phyloP scores from a whole-genome alignment of 2,329 filamentous ascomycete species.

The Gnomoniopsis sp. region DNA sequence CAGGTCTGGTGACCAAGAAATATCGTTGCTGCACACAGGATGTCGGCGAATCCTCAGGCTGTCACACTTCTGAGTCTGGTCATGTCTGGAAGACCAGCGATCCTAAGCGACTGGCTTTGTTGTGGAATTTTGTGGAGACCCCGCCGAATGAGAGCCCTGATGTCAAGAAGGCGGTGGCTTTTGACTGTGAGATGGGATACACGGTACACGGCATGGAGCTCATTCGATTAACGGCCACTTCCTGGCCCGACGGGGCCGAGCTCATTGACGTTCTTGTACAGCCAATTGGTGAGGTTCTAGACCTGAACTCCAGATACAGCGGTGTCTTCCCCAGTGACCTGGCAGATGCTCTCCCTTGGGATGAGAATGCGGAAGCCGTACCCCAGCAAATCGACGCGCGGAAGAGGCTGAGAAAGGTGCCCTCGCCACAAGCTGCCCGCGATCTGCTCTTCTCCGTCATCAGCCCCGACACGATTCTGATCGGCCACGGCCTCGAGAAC shows the following conservation, averaged over 20 bases:
- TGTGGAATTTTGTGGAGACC: slow-evolving; percentile 78
- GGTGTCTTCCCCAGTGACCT: slow-evolving; percentile 80
- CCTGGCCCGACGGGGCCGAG: slow-evolving; percentile 74
- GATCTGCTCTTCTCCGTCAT: slow-evolving; percentile 74
- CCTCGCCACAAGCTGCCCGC: slow-evolving; percentile 71
- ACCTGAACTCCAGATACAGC: slow-evolving; percentile 89
- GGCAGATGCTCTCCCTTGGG: slow-evolving; percentile 61
- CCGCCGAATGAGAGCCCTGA: slow-evolving; percentile 58
- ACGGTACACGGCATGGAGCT: slow-evolving; percentile 86
- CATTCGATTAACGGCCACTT: slow-evolving; percentile 81
- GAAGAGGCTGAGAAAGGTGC: slow-evolving; percentile 65
- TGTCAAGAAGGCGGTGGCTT: slow-evolving; percentile 65
- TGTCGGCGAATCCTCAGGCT: slow-evolving; percentile 71
- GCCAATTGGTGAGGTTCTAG: slow-evolving; percentile 78
- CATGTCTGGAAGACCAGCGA: slow-evolving; percentile 89
- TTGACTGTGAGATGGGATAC: slow-evolving; percentile 98
- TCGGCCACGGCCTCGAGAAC: slow-evolving; percentile 94
- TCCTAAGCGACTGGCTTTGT: slow-evolving; percentile 68
- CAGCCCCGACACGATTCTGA: slow-evolving; percentile 72
- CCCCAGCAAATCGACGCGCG: slow-evolving; percentile 23
- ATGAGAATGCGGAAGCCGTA: slow-evolving; percentile 24
- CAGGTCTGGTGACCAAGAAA: slow-evolving; percentile 54
- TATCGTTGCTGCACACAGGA: slow-evolving; percentile 78
- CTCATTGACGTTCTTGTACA: slow-evolving; percentile 83
- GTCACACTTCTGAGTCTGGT: slow-evolving; percentile 57